A percentile compares a stretch with the other conserved stretches of the same genome.
phyloP scores from a whole-genome alignment of 441 rosid species.

The Populus tomentosa region DNA sequence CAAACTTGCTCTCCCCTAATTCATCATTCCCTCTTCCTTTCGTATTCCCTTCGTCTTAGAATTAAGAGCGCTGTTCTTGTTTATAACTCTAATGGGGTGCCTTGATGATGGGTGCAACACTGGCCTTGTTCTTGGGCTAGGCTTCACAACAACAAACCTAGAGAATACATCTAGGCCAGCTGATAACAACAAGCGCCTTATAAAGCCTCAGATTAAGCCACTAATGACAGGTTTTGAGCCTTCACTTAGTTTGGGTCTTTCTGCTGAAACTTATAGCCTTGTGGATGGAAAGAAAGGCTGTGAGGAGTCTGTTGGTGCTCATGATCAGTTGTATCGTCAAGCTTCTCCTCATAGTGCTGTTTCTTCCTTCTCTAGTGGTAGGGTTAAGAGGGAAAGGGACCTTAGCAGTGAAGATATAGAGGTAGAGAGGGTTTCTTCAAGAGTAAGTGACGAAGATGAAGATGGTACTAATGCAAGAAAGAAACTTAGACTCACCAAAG shows the following conservation, averaged over 20 bases:
- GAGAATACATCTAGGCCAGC: conserved; percentile 17
- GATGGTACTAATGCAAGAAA: conserved; percentile 70
- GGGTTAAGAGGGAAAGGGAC: conserved; percentile 81
- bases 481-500: conserved; percentile 82
- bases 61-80: not conserved
- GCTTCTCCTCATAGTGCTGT: conserved; percentile 63
- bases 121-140: conserved; percentile 74
- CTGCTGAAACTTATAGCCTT: conserved; percentile 19
- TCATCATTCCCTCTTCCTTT: not conserved
- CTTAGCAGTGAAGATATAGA: conserved; percentile 61
- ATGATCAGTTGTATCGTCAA: conserved; percentile 33
- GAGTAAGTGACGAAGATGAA: conserved; percentile 81
- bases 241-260: conserved; percentile 56
- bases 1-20: not conserved
- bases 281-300: conserved; percentile 17
- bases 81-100: conserved; percentile 44
- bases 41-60: not conserved
- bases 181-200: not conserved
- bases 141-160: conserved; percentile 33
- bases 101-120: conserved; percentile 57
- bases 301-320: conserved; percentile 24
- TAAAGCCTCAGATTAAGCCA: conserved; percentile 17
- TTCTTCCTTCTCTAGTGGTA: conserved; percentile 77
- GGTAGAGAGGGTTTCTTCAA: conserved; percentile 53
- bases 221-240: conserved; percentile 31